A percentile compares a stretch with the other conserved stretches of the same genome.
Conservation (phyloP, 1,139 yeast genomes). For the Taphrina sp. region DNA sequence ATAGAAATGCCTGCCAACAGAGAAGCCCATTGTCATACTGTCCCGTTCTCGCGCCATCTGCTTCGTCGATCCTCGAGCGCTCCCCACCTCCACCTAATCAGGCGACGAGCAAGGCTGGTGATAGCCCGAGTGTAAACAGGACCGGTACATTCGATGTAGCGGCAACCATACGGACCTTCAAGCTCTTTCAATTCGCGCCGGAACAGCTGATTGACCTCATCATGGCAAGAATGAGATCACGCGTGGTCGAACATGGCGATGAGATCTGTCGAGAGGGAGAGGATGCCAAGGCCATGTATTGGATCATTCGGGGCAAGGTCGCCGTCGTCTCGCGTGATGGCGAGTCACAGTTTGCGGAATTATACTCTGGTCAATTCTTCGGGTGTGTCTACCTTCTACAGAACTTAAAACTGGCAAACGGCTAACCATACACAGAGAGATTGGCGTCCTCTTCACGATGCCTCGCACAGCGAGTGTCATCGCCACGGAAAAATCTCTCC, state of each 20-base stretch:
- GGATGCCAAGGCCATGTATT: slow-evolving; percentile 73
- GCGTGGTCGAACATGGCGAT: slow-evolving; percentile 31
- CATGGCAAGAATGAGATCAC: slow-evolving; percentile 20
- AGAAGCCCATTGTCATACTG: slow-evolving; percentile 3
- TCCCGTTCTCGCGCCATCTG: slow-evolving; percentile 11
- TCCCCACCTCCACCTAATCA: too few species aligned
- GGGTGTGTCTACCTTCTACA: slow-evolving; percentile 41
- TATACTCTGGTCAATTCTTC: slow-evolving; percentile 66
- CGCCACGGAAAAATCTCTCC: slow-evolving; percentile 63
- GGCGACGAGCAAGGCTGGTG: too few species aligned
- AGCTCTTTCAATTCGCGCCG: slow-evolving; percentile 28
- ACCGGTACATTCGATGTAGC: slow-evolving; percentile 21
- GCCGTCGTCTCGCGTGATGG: slow-evolving; percentile 74
- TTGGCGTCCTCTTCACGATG: slow-evolving; percentile 69
- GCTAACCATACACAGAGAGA: slow-evolving; percentile 47
- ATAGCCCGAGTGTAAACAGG: too few species aligned
- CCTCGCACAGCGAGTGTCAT: slow-evolving; percentile 78
- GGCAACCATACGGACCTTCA: slow-evolving; percentile 28
- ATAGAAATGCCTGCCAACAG: slow-evolving; percentile 4
- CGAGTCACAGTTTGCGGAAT: slow-evolving; percentile 67
- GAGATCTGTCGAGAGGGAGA: slow-evolving; percentile 77
- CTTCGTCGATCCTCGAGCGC: too few species aligned
- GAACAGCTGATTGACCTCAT: slow-evolving; percentile 28
- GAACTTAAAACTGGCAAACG: background rate
- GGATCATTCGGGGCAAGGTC: slow-evolving; percentile 73